Evolutionary conservation across 768 basidiomycete genomes (phyloP).

Genomic region (Gymnopilus dilepis): DNA sequence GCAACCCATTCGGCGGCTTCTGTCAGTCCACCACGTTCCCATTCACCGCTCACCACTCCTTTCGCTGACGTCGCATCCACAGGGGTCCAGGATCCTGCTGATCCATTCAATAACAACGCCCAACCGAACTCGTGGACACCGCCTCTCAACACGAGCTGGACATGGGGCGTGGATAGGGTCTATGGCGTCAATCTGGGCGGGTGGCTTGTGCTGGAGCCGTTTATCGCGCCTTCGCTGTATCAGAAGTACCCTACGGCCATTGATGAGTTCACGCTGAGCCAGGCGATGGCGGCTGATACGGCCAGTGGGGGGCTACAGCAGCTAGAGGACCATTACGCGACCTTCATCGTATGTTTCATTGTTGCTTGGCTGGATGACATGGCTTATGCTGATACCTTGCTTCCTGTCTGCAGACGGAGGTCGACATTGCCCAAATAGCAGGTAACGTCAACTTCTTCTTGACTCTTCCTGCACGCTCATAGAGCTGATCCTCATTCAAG

Average conservation of each 20-base stretch:
- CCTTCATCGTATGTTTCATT: conserved; percentile 68
- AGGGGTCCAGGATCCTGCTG: conserved; percentile 64
- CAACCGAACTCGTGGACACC: conserved; percentile 76
- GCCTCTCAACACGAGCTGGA: conserved; percentile 71
- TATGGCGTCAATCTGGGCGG: conserved; percentile 77
- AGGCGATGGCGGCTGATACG: conserved; percentile 67
- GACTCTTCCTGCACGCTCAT: not conserved
- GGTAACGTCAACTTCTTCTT: conserved; percentile 32
- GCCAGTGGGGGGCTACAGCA: conserved; percentile 60
- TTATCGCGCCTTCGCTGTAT: conserved; percentile 67
- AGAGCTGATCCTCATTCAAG: conserved; percentile 18
- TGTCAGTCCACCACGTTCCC: conserved; percentile 43
- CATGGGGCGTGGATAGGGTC: conserved; percentile 61
- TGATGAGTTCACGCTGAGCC: conserved; percentile 73
- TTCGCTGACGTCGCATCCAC: not conserved
- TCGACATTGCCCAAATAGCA: conserved; percentile 86
- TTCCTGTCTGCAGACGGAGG: conserved; percentile 62
- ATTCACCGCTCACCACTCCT: not conserved
- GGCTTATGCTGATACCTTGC: not conserved
- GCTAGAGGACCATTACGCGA: conserved; percentile 78
- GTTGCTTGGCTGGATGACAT: not conserved
- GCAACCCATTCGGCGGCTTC: conserved; percentile 72
- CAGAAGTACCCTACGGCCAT: conserved; percentile 58
- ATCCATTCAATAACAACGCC: conserved; percentile 74
- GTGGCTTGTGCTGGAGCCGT: conserved; percentile 76